Percentiles rank a stretch among this genome's conserved stretches.
Evolutionary conservation across 2,329 filamentous ascomycete genomes (phyloP).

Genomic region (Aspergillus sp.): DNA sequence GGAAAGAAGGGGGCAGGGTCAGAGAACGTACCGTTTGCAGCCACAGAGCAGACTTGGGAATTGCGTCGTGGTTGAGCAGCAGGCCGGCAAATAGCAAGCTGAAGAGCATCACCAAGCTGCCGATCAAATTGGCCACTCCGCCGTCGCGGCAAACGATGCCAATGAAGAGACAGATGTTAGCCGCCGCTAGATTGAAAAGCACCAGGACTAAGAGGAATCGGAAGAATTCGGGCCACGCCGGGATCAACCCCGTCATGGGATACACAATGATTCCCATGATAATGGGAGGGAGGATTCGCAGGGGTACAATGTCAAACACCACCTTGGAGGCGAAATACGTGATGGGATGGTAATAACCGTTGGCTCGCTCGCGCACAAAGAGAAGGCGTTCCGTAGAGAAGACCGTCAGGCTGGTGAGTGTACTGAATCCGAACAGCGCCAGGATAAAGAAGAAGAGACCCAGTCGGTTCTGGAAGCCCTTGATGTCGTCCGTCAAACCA

Average conservation of each 20-base stretch:
- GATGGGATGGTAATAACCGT: conserved; percentile 91
- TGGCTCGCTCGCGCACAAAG: conserved; percentile 90
- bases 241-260: conserved; percentile 91
- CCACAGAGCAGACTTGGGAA: conserved; percentile 82
- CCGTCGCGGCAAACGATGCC: conserved; percentile 91
- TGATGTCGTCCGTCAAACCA: conserved; percentile 90
- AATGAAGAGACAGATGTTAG: conserved; percentile 91
- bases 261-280: conserved; percentile 96
- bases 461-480: conserved; percentile 95
- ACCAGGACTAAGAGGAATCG: conserved; percentile 90
- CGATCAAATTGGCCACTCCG: conserved; percentile 88
- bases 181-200: conserved; percentile 92
- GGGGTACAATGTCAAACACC: conserved; percentile 94
- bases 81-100: conserved; percentile 92
- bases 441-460: conserved; percentile 98
- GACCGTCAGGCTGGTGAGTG: conserved; percentile 86
- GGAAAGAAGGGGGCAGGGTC: neutral
- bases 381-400: conserved; percentile 88
- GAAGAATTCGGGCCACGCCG: conserved; percentile 79
- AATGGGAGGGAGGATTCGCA: conserved; percentile 91
- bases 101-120: conserved; percentile 96
- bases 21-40: conserved; percentile 67
- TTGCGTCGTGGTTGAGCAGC: conserved; percentile 90
- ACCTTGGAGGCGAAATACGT: conserved; percentile 96
- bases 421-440: conserved; percentile 94